Conservation (phyloP, 805 yeast species). For the Myxozyma udenii region DNA sequence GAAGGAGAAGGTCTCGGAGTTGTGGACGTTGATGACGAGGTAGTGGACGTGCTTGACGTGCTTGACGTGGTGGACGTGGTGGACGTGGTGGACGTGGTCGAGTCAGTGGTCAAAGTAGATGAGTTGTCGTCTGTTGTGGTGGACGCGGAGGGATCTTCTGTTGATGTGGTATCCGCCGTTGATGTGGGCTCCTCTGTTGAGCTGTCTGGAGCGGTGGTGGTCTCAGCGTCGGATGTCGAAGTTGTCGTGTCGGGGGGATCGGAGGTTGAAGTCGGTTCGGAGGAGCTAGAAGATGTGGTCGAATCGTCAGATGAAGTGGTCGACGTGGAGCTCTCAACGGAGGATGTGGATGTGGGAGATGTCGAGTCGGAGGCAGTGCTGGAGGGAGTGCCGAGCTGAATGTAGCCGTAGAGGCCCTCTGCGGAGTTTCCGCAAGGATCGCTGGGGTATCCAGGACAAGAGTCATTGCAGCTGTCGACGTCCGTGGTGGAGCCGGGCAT, state of each 20-base stretch:
- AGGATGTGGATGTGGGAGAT: slow-evolving; percentile 23
- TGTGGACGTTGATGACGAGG: slow-evolving; percentile 8
- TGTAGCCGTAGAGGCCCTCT: slow-evolving; percentile 53
- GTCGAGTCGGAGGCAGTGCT: slow-evolving; percentile 35
- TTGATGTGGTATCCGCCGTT: slow-evolving; percentile 1
- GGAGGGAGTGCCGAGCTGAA: slow-evolving; percentile 42
- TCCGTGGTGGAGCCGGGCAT: slow-evolving; percentile 46
- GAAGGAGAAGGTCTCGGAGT: slow-evolving; percentile 28
- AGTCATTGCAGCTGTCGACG: slow-evolving; percentile 36
- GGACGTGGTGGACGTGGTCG: slow-evolving; percentile 5
- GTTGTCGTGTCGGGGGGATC: neutral
- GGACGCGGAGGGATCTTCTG: neutral
- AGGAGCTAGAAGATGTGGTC: neutral
- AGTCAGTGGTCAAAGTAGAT: neutral
- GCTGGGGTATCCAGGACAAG: slow-evolving; percentile 47
- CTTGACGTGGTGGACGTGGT: slow-evolving; percentile 10
- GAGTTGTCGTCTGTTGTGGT: neutral
- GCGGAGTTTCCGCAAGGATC: slow-evolving; percentile 47
- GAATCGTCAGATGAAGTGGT: neutral
- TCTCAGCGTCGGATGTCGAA: neutral
- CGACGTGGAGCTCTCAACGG: neutral
- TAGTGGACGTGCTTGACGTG: slow-evolving; percentile 3
- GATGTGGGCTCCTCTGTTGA: neutral
- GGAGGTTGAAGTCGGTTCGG: slow-evolving; percentile 8
- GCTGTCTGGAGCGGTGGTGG: neutral